These are phyloP conservation scores for Gnomoniopsis smithogilvyi DNA, from an alignment of 2,329 filamentous ascomycete genomes.

Conservation along the genomic window DNA sequence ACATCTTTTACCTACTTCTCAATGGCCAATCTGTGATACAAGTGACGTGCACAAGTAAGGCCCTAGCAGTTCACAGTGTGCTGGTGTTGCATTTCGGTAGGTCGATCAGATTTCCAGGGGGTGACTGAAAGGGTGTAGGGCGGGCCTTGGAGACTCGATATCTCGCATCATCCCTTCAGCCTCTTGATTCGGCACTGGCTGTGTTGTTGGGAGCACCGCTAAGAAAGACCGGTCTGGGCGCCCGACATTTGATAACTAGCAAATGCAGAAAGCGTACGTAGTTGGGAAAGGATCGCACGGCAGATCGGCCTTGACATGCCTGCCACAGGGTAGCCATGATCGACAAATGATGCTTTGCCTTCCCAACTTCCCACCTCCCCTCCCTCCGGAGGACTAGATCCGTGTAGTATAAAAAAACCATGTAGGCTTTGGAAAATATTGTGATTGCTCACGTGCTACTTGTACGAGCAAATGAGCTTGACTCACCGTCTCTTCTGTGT, in stretches of 20 bases:
- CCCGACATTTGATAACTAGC: no score
- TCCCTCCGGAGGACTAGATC: not conserved
- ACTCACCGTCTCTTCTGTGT: not conserved
- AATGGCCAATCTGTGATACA: no score
- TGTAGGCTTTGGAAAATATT: not conserved
- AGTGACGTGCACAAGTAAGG: not conserved
- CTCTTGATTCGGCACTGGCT: not conserved
- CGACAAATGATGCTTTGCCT: not conserved
- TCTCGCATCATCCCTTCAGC: not conserved
- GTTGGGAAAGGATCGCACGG: no score
- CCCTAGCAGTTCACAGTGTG: not conserved
- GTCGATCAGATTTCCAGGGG: not conserved
- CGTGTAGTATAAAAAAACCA: not conserved
- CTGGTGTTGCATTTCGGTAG: not conserved
- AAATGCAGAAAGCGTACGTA: no score
- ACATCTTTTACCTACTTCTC: no score
- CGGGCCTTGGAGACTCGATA: not conserved
- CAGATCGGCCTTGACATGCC: not conserved
- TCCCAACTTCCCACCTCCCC: not conserved
- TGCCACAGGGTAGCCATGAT: not conserved
- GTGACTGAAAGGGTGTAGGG: conserved; percentile 1
- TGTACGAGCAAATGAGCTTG: not conserved
- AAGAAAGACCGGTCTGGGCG: no score
- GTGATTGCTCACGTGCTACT: not conserved
- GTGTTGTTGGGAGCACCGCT: no score